Evolutionary conservation across 179 eudicot species (phyloP).

Genomic region (Silene coronaria): DNA sequence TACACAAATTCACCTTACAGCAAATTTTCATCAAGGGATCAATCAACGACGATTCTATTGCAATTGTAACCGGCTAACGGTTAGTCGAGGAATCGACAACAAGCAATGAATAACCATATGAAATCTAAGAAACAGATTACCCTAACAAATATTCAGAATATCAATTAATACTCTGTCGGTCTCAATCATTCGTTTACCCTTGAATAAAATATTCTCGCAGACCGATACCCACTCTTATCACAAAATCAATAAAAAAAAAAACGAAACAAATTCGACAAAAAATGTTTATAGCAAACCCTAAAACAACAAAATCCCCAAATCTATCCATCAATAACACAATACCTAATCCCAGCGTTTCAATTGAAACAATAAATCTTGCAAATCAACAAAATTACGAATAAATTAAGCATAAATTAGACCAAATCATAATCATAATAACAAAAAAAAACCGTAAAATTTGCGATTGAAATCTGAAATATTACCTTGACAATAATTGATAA

Average conservation of each 20-base stretch:
- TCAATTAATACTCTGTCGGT: neutral
- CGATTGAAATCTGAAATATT: neutral
- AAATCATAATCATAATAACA: neutral
- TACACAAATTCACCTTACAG: too few species aligned
- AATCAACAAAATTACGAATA: too few species aligned
- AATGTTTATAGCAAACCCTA: neutral
- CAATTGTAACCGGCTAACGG: too few species aligned
- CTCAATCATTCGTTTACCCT: too few species aligned
- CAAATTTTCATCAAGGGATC: neutral
- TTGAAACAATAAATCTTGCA: neutral
- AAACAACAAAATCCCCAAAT: neutral
- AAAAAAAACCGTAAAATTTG: neutral
- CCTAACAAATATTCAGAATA: neutral
- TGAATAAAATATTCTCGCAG: too few species aligned
- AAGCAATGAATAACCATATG: neutral
- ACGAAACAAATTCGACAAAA: neutral
- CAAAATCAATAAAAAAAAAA: neutral
- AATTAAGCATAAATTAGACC: neutral
- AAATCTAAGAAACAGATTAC: too few species aligned
- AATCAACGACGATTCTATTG: neutral
- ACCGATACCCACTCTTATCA: neutral
- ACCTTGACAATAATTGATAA: neutral
- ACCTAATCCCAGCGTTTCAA: neutral
- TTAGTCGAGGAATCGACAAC: neutral
- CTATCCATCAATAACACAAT: neutral